A percentile compares a stretch with the other conserved stretches of the same genome.
Evolutionary conservation across 495 filamentous ascomycete genomes (phyloP).

Genomic region (Aspergillus panamensis): DNA sequence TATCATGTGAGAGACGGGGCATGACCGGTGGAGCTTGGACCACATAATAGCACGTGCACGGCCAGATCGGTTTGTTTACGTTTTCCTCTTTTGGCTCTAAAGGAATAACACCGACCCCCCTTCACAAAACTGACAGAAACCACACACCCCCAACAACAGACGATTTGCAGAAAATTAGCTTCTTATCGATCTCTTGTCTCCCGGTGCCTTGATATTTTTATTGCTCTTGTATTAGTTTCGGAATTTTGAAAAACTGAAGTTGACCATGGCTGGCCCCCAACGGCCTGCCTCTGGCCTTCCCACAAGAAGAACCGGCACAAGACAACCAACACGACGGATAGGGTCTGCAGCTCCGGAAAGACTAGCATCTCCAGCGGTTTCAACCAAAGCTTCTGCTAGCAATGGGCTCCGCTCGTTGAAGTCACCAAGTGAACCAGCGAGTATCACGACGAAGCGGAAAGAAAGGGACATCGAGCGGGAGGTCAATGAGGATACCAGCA

Average conservation of each 20-base stretch:
- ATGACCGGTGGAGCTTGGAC: constrained; percentile 23
- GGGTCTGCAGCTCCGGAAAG: constrained; percentile 36
- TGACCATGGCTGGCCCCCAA: constrained; percentile 51
- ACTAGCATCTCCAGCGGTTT: constrained; percentile 60
- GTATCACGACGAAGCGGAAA: constrained; percentile 65
- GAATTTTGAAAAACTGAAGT: too few relatives aligned
- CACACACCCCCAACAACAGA: constrained; percentile 12
- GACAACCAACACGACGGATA: constrained; percentile 47
- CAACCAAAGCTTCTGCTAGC: constrained; percentile 49
- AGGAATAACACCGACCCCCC: constrained; percentile 20
- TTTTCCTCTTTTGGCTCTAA: constrained; percentile 36
- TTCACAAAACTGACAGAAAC: constrained; percentile 13
- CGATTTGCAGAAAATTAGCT: background rate
- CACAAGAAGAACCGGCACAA: constrained; percentile 52
- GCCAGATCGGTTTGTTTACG: constrained; percentile 38
- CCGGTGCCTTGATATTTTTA: constrained; percentile 7
- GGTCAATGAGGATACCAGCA: constrained; percentile 81
- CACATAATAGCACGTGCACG: constrained; percentile 20
- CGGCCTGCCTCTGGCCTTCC: constrained; percentile 50
- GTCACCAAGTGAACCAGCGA: constrained; percentile 41
- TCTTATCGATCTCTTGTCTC: background rate
- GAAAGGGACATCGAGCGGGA: constrained; percentile 76
- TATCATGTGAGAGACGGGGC: constrained; percentile 37
- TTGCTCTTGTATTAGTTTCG: background rate
- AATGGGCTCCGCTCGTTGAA: constrained; percentile 39